Base-by-base conservation (phyloP, 768 basidiomycete genomes). In the Galerina marginata region DNA sequence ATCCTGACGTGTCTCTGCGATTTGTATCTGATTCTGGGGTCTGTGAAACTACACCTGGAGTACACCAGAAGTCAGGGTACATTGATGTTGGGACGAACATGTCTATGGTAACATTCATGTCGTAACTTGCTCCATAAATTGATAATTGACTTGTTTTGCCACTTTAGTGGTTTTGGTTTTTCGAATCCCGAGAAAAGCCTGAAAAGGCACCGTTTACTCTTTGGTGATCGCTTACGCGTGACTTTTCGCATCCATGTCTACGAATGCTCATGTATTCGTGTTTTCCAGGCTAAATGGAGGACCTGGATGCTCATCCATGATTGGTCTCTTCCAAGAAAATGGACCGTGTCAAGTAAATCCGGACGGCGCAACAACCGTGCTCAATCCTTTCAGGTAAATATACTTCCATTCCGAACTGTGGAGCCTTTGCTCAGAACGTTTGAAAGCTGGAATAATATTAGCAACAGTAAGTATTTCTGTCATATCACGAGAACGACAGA, bases 101-200 rank as follows among this genome's bases (percentile, higher is more conserved):
- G 81, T 86, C 84, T 0, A 83, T 86, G 82, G 86, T 86, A 46
- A 40, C 37, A 3, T 25, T 25, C n/a, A 6, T 7, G 11, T 29
- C 26, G 10, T 53, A 9, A 51, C 40, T 47, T 9, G 25, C 12
- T 7, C n/a, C 37, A 15, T 16, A 40, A 6, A 6, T 25, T 4
- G 14, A 40, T 52, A 46, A 14, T 42, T 23, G 9, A 45, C 43
- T 36, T 42, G 6, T 42, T 16, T 3, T 50, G 10, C 2, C 10
- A 16, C 36, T 54, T 9, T 54, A 88, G 87, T 90, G 86, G 86
- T 90, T 90, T 67, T 90, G 88, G 86, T 90, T 89, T 71, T 90
- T 90, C 54, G 89, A 86, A 62, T 81, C 88, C 3, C 79, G 89
- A 11, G 72, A 83, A 29, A 72, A 77, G 2, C 85, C 87, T 0